These are phyloP conservation scores for Geoglossum glabrum DNA, from an alignment of 495 filamentous ascomycete species.

Conservation along the genomic window DNA sequence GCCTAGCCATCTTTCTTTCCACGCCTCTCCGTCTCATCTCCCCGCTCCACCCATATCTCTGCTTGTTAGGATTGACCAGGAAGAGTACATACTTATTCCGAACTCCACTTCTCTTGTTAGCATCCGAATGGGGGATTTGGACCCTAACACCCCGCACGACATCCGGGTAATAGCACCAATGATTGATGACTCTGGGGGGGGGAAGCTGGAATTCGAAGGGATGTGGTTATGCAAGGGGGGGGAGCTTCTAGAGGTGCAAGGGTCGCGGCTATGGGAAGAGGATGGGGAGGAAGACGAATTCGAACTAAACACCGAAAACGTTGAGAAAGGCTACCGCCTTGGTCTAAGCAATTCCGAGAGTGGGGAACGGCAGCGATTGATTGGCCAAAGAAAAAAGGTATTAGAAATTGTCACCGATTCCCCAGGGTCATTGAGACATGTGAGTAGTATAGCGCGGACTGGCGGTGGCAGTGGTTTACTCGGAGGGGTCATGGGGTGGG, in stretches of 20 bases:
- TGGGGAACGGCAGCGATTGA: neutral
- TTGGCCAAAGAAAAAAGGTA: conserved; percentile 12
- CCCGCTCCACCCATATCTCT: conserved; percentile 18
- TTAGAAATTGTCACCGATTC: conserved; percentile 20
- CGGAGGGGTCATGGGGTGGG: conserved; percentile 21
- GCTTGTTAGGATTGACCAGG: conserved; percentile 18
- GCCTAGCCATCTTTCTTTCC: conserved; percentile 13
- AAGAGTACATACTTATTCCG: conserved; percentile 18
- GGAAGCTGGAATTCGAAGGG: conserved; percentile 19
- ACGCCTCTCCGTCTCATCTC: conserved; percentile 9
- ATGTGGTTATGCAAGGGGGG: conserved; percentile 20
- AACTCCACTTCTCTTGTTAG: conserved; percentile 15
- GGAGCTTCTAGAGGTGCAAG: conserved; percentile 13
- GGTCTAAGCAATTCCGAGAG: neutral
- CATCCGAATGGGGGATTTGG: conserved; percentile 13
- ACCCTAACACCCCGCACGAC: conserved; percentile 12
- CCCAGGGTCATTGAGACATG: conserved; percentile 10
- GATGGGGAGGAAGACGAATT: conserved; percentile 12
- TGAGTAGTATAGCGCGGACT: conserved; percentile 4
- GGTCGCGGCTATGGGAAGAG: conserved; percentile 11
- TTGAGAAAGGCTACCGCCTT: conserved; percentile 12
- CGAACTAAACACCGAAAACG: conserved; percentile 10
- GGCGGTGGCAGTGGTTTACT: conserved; percentile 15
- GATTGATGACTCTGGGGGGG: conserved; percentile 14
- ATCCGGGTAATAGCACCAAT: conserved; percentile 21